Percentiles rank a stretch among this genome's conserved stretches.
phyloP scores from a whole-genome alignment of 2,329 filamentous ascomycete genomes.

The Fusarium circinatum region DNA sequence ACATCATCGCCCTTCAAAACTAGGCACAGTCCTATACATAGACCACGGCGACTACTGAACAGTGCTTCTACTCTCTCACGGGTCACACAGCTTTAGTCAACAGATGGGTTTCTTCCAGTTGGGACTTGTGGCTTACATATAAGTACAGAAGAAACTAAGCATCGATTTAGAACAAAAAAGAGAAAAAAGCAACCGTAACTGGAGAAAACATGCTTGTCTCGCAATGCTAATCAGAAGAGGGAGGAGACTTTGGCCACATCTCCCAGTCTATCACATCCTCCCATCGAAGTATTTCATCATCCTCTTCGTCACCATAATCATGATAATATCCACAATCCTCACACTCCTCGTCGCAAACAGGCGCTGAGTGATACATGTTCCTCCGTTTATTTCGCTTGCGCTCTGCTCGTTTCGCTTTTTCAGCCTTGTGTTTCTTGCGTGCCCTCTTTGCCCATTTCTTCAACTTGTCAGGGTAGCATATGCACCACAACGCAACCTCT shows the following conservation, averaged over 20 bases:
- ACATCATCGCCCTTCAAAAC: not conserved
- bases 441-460: not conserved
- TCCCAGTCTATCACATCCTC: slow-evolving; percentile 21
- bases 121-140: not conserved
- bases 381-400: not conserved
- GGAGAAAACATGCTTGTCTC: not conserved
- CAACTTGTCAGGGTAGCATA: not conserved
- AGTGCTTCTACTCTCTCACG: not conserved
- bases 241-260: slow-evolving; percentile 11
- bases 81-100: not conserved
- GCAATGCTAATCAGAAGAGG: not conserved
- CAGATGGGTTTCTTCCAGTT: not conserved
- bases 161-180: not conserved
- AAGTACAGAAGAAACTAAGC: not conserved
- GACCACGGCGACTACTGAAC: not conserved
- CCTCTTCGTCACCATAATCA: not conserved
- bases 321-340: not conserved
- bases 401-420: not conserved
- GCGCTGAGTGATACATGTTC: not conserved
- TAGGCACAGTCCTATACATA: not conserved
- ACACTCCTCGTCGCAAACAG: no score
- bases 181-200: not conserved
- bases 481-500: not conserved
- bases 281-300: slow-evolving; percentile 8
- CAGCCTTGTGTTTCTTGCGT: not conserved